phyloP scores from a whole-genome alignment of 2,329 filamentous ascomycete species.

The Lachnellula occidentalis region DNA sequence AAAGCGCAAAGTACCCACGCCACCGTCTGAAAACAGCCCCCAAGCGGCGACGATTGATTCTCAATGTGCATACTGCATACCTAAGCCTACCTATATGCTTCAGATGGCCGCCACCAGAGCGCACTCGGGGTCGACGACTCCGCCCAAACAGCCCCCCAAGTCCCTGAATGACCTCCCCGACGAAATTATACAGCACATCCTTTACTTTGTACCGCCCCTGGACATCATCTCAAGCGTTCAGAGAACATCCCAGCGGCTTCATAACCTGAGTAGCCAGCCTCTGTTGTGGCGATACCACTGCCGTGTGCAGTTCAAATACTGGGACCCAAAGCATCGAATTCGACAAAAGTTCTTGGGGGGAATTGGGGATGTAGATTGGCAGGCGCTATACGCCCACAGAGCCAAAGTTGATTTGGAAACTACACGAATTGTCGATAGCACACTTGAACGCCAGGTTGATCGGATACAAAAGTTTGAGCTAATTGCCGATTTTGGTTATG shows the following conservation, averaged over 20 bases:
- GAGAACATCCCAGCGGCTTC: conserved; percentile 56
- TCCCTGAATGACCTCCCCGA: conserved; percentile 48
- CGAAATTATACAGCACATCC: conserved; percentile 77
- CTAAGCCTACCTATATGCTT: neutral
- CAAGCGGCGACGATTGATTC: too few species aligned
- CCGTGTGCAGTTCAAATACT: conserved; percentile 61
- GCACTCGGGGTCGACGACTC: neutral
- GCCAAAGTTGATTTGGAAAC: conserved; percentile 47
- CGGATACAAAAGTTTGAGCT: conserved; percentile 64
- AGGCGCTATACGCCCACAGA: conserved; percentile 56
- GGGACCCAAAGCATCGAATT: conserved; percentile 64
- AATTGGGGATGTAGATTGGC: conserved; percentile 66
- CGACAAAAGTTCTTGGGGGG: conserved; percentile 46
- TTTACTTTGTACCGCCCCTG: conserved; percentile 55
- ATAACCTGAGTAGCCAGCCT: conserved; percentile 61
- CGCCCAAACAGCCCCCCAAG: neutral
- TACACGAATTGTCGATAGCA: conserved; percentile 54
- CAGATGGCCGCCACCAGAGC: neutral
- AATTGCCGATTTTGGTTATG: conserved; percentile 71
- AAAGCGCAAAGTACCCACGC: too few species aligned
- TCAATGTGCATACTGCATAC: too few species aligned
- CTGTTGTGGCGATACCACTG: conserved; percentile 81
- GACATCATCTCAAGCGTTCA: conserved; percentile 47
- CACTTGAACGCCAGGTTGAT: conserved; percentile 65
- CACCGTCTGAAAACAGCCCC: too few species aligned